These are phyloP conservation scores for Diplosphaera chodatii DNA, from an alignment of 139 green algal genomes.

Conservation along the genomic window DNA sequence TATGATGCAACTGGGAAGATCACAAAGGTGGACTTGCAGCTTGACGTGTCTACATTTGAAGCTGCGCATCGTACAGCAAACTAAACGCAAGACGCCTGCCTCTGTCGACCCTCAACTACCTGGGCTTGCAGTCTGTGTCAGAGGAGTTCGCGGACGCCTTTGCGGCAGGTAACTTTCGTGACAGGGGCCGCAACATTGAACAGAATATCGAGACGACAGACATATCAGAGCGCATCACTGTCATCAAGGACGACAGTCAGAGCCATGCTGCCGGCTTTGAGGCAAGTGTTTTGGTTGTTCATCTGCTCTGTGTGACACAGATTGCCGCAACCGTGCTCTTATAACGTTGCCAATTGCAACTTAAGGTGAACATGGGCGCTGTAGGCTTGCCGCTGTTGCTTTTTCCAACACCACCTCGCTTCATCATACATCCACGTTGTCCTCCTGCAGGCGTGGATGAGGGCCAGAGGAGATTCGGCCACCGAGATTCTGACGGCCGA, in stretches of 20 bases:
- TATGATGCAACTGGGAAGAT: slow-evolving; percentile 77
- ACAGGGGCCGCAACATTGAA: neutral
- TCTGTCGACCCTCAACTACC: no score
- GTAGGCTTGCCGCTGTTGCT: no score
- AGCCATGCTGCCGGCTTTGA: slow-evolving; percentile 74
- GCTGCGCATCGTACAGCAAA: no score
- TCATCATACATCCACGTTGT: no score
- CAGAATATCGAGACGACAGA: slow-evolving; percentile 25
- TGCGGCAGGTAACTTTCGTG: slow-evolving; percentile 40
- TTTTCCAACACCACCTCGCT: no score
- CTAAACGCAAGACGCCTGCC: no score
- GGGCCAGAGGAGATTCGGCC: slow-evolving; percentile 42
- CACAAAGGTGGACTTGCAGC: slow-evolving; percentile 31
- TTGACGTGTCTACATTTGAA: no score
- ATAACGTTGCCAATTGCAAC: no score
- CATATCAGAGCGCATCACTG: slow-evolving; percentile 62
- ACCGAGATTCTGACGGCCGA: slow-evolving; percentile 63
- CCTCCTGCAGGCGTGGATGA: slow-evolving; percentile 81
- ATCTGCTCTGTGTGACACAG: no score
- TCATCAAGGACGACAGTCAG: slow-evolving; percentile 34
- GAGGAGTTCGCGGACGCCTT: slow-evolving; percentile 81
- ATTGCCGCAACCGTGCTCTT: no score
- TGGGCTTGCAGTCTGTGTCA: slow-evolving; percentile 34
- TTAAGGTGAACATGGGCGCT: no score
- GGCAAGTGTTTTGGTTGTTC: slow-evolving; percentile 19